Conservation (phyloP, 2,329 filamentous ascomycete genomes). For the Colletotrichum nymphaeae region DNA sequence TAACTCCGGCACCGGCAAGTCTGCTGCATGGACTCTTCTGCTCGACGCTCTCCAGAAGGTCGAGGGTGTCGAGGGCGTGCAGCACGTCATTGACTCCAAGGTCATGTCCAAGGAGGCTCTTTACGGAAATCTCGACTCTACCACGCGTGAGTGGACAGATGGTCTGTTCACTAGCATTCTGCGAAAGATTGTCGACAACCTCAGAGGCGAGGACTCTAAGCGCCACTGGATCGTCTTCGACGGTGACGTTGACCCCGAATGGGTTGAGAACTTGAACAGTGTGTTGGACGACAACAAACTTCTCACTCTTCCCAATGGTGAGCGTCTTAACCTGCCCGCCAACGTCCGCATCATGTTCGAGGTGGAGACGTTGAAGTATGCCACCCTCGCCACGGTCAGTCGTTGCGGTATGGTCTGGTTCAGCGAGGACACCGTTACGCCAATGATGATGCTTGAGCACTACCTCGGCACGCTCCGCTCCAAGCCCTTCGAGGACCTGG, state of each 20-base stretch:
- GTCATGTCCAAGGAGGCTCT: conserved; percentile 99
- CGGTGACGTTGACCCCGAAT: conserved; percentile 98
- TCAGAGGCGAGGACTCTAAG: conserved; percentile 96
- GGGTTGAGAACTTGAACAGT: conserved; percentile 99
- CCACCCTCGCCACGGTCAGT: conserved; percentile 97
- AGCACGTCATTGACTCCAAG: conserved; percentile 98
- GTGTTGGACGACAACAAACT: conserved; percentile 99
- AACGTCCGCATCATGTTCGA: conserved; percentile 99
- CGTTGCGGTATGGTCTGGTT: conserved; percentile 99
- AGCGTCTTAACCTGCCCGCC: conserved; percentile 91
- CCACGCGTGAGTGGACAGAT: conserved; percentile 98
- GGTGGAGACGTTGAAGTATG: conserved; percentile 97
- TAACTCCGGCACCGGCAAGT: conserved; percentile 97
- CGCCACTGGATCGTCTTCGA: conserved; percentile 99
- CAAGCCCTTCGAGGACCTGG: conserved; percentile 91
- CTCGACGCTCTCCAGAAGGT: conserved; percentile 91
- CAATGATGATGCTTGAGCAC: conserved; percentile 91
- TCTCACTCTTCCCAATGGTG: conserved; percentile 95
- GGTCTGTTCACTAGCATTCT: conserved; percentile 98
- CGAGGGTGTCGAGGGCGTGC: conserved; percentile 92
- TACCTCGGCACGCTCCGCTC: conserved; percentile 87
- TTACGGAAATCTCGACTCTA: conserved; percentile 95
- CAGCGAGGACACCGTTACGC: conserved; percentile 95
- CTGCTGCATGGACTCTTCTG: conserved; percentile 91
- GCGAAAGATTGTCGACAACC: conserved; percentile 97